Evolutionary conservation across 192 early-diverging fungal species (phyloP), one percentile per base, ranked within the genome.

Genomic region (Podila verticillata): DNA sequence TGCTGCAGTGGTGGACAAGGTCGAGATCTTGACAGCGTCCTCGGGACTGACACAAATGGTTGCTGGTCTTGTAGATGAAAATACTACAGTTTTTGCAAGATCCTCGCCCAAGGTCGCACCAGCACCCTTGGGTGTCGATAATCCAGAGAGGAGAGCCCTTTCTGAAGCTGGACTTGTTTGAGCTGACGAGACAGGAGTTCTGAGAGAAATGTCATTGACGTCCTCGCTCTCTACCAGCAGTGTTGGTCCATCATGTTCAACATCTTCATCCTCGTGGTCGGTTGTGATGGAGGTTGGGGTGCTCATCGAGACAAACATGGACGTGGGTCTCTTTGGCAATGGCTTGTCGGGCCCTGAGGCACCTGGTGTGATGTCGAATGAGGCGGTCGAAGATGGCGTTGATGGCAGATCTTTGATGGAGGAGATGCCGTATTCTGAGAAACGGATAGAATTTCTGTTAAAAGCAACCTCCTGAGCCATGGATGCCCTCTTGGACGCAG

Each of bases 21-120:
- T 20, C 19, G 65, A 31, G 57, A 65, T 54, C 29, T 36, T 73
- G 39, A 29, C 51, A 10, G 58, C 65, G 28, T 66, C 72, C 20
- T 66, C 63, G 7, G 72, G 48, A 10, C 59, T 22, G 15, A 74
- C 22, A 26, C 72, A 74, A 22, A 74, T 74, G 0, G 72, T 74
- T 19, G 57, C 49, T 19, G 72, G 72, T n/a, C 72, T 35, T 29
- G 31, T 15, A 54, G 51, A 54, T 4, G 51, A 26, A 24, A 24
- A 26, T n/a, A 8, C 24, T 54, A 2, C 51, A 5, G 17, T 54
- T 7, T 47, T 47, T 19, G 51, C 24, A 24, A 54, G 22, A 24
- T 54, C 51, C 0, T 54, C 51, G 51, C 51, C 22, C 24, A 54
- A 26, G 7, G 24, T 9, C 22, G n/a, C 51, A n/a, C 51, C 24